Conservation (phyloP, 768 basidiomycete species). For the Pholiota microspora region DNA sequence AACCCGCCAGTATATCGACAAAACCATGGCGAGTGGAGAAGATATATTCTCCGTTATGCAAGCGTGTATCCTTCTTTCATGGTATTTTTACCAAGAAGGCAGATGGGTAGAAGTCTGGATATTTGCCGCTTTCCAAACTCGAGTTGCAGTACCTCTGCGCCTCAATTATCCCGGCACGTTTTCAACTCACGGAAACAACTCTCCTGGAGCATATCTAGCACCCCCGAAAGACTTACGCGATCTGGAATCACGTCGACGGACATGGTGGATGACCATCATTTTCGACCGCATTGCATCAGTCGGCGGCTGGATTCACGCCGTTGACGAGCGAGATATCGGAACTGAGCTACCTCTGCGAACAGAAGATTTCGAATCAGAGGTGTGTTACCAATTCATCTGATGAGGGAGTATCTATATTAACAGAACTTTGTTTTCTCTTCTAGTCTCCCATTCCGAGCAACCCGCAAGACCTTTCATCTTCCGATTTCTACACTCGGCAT, state of each 20-base stretch:
- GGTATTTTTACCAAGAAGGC: slow-evolving; percentile 91
- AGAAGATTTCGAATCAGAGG: slow-evolving; percentile 75
- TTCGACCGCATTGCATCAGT: slow-evolving; percentile 82
- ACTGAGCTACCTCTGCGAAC: slow-evolving; percentile 79
- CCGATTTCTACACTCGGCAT: slow-evolving; percentile 68
- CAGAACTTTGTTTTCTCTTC: neutral
- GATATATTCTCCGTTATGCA: slow-evolving; percentile 88
- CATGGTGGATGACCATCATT: slow-evolving; percentile 91
- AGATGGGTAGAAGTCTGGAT: slow-evolving; percentile 93
- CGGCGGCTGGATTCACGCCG: slow-evolving; percentile 84
- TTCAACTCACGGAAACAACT: slow-evolving; percentile 60
- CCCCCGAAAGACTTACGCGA: slow-evolving; percentile 77
- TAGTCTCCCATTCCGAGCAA: slow-evolving; percentile 66
- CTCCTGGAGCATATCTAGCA: slow-evolving; percentile 77
- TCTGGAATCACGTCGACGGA: slow-evolving; percentile 73
- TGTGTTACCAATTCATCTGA: slow-evolving; percentile 27
- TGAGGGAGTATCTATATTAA: neutral
- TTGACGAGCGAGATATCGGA: slow-evolving; percentile 81
- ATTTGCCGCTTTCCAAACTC: slow-evolving; percentile 81
- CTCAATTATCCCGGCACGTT: slow-evolving; percentile 87
- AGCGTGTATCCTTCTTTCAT: slow-evolving; percentile 81
- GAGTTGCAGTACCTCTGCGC: slow-evolving; percentile 78
- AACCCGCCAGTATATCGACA: slow-evolving; percentile 85
- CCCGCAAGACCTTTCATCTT: slow-evolving; percentile 66
- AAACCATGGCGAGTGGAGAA: slow-evolving; percentile 85